Percentiles rank a stretch among this genome's conserved stretches.
Evolutionary conservation across 768 basidiomycete species (phyloP).

Genomic region (Tulasnella sp.): DNA sequence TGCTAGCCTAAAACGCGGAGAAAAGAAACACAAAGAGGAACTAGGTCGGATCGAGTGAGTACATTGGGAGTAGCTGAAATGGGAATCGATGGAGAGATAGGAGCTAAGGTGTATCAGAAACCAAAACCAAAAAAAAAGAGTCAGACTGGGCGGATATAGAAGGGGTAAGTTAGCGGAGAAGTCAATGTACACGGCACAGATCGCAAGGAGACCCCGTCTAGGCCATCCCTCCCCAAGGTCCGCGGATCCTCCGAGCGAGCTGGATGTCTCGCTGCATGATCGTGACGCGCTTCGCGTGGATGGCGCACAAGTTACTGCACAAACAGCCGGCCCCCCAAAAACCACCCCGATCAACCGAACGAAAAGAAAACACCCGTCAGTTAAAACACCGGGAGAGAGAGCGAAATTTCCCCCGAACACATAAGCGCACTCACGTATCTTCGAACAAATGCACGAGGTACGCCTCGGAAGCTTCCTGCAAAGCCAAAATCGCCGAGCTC

Average conservation of each 20-base stretch:
- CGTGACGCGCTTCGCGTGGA: constrained; percentile 96
- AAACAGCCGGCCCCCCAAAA: not conserved
- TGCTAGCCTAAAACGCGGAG: too few relatives aligned
- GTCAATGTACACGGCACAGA: not conserved
- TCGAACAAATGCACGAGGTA: constrained; percentile 94
- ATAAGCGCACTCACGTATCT: constrained; percentile 68
- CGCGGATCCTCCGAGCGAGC: constrained; percentile 88
- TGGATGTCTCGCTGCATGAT: constrained; percentile 98
- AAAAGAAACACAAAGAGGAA: too few relatives aligned
- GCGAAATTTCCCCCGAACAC: not conserved
- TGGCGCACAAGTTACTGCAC: constrained; percentile 81
- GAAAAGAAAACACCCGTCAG: not conserved
- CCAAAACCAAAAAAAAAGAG: not conserved
- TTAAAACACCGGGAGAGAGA: not conserved
- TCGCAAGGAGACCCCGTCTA: not conserved
- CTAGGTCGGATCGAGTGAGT: too few relatives aligned
- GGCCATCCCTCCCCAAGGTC: constrained; percentile 67
- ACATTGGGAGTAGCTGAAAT: not conserved
- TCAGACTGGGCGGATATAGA: not conserved
- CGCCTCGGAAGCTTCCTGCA: constrained; percentile 96
- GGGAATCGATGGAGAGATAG: not conserved
- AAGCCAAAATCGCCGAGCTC: constrained; percentile 79
- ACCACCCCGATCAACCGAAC: constrained; percentile 5
- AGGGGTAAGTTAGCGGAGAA: not conserved
- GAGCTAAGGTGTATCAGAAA: not conserved